Percentiles rank a stretch among this genome's conserved stretches.
Conservation (phyloP, 192 early-diverging fungal genomes). For the Mortierella antarctica region DNA sequence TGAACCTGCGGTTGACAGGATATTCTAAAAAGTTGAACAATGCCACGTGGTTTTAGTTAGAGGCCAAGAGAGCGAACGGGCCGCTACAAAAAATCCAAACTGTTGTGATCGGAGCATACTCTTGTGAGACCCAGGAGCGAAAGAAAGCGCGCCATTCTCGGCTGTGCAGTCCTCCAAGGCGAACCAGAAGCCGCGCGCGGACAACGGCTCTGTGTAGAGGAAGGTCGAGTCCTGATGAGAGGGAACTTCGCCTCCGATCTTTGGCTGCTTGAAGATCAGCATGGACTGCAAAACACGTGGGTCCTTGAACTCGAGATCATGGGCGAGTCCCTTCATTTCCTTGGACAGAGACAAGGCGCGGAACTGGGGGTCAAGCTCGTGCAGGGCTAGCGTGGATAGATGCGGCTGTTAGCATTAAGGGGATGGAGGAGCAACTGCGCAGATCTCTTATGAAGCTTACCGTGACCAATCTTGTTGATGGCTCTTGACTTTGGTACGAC, state of each 20-base stretch:
- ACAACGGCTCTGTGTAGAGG: conserved; percentile 87
- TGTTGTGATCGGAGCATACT: conserved; percentile 21
- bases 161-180: conserved; percentile 92
- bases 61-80: background rate
- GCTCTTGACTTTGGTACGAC: conserved; percentile 68
- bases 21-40: conserved; percentile 39
- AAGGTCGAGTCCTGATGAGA: conserved; percentile 94
- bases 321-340: conserved; percentile 64
- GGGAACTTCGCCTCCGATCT: conserved; percentile 77
- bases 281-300: conserved; percentile 90
- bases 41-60: background rate
- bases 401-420: background rate
- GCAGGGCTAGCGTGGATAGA: conserved; percentile 60
- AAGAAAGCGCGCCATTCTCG: conserved; percentile 88
- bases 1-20: conserved; percentile 72
- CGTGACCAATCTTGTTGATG: conserved; percentile 95
- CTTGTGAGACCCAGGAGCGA: conserved; percentile 87
- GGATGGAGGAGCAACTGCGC: background rate
- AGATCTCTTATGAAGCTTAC: conserved; percentile 24
- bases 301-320: conserved; percentile 71
- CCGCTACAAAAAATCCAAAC: background rate
- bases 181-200: conserved; percentile 91
- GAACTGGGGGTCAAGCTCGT: conserved; percentile 84
- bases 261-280: conserved; percentile 87
- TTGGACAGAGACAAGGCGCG: conserved; percentile 68